Evolutionary conservation across 169 alveolate genomes (phyloP).

Genomic region (Babesia bigemina): DNA sequence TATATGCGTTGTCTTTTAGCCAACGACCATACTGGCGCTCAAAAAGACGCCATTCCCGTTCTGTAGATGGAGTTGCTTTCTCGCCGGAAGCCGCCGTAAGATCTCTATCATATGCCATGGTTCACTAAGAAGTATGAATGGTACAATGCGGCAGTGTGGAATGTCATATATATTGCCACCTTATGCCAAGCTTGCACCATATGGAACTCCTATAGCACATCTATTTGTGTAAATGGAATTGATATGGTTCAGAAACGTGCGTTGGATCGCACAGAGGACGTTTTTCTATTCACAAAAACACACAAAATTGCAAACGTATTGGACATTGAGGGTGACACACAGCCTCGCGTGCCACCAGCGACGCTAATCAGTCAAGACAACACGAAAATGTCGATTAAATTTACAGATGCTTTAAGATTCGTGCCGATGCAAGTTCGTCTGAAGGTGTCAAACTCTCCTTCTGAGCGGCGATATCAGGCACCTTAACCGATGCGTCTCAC

Average conservation of each 20-base stretch:
- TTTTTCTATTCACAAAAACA: constrained; percentile 1
- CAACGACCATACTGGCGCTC: constrained; percentile 50
- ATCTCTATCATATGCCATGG: background rate
- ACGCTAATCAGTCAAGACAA: background rate
- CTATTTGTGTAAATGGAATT: background rate
- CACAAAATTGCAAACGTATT: background rate
- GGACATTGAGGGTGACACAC: background rate
- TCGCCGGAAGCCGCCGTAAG: background rate
- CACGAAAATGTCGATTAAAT: background rate
- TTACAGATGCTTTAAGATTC: constrained; percentile 18
- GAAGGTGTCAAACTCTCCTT: constrained; percentile 3
- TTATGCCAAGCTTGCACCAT: background rate
- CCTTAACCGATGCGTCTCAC: constrained; percentile 1
- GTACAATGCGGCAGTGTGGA: background rate
- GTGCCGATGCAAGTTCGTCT: constrained; percentile 49
- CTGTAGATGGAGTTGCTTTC: constrained; percentile 10
- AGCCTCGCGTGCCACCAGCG: background rate
- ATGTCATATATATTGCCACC: background rate
- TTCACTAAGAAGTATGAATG: background rate
- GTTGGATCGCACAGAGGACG: constrained; percentile 27
- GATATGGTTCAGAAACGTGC: constrained; percentile 17
- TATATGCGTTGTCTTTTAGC: constrained; percentile 49
- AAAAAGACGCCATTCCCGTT: constrained; percentile 51
- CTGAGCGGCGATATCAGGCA: constrained; percentile 17
- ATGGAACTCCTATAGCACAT: background rate